Conservation (phyloP, 163 green algal species). For the Scenedesmus sp. region DNA sequence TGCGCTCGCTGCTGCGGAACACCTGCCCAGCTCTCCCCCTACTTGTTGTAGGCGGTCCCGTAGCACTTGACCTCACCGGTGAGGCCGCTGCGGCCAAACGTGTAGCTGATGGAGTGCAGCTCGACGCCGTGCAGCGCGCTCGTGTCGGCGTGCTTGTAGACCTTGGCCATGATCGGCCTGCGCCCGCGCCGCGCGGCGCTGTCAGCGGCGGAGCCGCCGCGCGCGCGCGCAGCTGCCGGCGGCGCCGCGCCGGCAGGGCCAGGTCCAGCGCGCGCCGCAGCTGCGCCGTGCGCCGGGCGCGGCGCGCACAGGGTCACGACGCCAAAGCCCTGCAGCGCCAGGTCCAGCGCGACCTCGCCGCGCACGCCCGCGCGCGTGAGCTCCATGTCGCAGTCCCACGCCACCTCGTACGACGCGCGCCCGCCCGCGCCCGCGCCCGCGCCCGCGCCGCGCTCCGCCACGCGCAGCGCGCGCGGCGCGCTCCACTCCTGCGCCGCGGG, state of each 20-base stretch:
- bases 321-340: constrained; percentile 39
- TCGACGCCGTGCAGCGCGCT: constrained; percentile 16
- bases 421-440: constrained; percentile 25
- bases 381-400: constrained; percentile 42
- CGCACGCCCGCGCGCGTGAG: constrained; percentile 20
- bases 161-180: constrained; percentile 46
- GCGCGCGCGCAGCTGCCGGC: no score
- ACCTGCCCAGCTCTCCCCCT: no score
- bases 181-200: no score
- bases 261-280: no score
- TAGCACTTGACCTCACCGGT: constrained; percentile 39
- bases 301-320: constrained; percentile 26
- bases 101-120: constrained; percentile 44
- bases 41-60: constrained; percentile 41
- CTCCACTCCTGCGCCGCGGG: constrained; percentile 43
- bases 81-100: constrained; percentile 20
- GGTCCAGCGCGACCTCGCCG: constrained; percentile 31
- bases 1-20: no score
- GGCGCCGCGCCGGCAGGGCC: no score
- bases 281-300: no score
- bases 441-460: constrained; percentile 17
- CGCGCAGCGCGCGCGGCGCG: constrained; percentile 1
- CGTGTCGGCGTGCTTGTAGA: constrained; percentile 28
- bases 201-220: no score
- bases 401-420: constrained; percentile 27